phyloP scores from a whole-genome alignment of 2,329 filamentous ascomycete species.

The Colletotrichum australisinense region DNA sequence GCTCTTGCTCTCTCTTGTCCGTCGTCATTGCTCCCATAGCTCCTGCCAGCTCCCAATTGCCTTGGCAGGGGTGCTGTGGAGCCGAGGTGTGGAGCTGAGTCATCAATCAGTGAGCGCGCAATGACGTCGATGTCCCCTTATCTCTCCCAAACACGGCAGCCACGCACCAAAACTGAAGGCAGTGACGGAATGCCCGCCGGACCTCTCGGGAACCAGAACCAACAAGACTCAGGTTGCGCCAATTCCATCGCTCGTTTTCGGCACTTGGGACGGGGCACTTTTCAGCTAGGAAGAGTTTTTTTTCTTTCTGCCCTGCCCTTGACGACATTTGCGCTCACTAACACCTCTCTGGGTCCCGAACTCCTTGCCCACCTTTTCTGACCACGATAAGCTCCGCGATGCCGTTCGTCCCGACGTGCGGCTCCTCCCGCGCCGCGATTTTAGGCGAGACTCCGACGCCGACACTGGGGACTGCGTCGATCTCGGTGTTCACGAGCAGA shows the following conservation, averaged over 20 bases:
- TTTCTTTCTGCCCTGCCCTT: background rate
- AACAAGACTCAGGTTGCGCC: background rate
- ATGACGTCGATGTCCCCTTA: constrained; percentile 30
- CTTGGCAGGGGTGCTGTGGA: constrained; percentile 17
- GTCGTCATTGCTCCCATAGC: constrained; percentile 8
- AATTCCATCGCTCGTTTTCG: background rate
- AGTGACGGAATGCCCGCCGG: constrained; percentile 28
- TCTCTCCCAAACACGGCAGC: background rate
- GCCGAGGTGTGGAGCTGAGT: constrained; percentile 15
- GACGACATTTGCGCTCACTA: constrained; percentile 12
- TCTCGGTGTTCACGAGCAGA: background rate
- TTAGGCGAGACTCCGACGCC: background rate
- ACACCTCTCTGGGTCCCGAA: background rate
- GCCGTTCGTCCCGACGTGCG: constrained; percentile 30
- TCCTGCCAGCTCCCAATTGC: background rate
- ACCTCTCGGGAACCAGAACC: constrained; percentile 5
- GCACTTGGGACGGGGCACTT: background rate
- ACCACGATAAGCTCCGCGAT: background rate
- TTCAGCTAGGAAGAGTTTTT: background rate
- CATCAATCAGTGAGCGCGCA: constrained; percentile 5
- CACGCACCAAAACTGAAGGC: no score
- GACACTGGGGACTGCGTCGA: background rate
- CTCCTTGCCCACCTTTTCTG: background rate
- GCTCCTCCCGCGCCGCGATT: constrained; percentile 21
- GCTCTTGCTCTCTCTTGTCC: background rate